Conservation (phyloP, 768 basidiomycete species). For the Russula griseocarnosa region DNA sequence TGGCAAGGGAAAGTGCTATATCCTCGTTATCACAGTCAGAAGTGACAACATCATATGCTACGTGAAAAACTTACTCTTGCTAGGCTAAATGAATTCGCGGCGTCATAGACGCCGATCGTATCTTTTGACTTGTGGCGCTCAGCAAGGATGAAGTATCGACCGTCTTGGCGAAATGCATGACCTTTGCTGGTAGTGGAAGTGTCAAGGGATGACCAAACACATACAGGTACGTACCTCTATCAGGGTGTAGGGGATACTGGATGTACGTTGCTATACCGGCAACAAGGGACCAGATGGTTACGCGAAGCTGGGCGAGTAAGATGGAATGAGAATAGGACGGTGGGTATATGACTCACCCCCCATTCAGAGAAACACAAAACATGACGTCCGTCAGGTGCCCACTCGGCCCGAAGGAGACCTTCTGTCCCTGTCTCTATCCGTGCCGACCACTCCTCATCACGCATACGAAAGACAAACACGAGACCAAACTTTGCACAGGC, state of each 20-base stretch:
- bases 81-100: slow-evolving; percentile 61
- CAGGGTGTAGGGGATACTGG: slow-evolving; percentile 79
- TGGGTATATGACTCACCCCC: slow-evolving; percentile 62
- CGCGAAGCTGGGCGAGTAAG: slow-evolving; percentile 55
- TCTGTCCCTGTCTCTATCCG: slow-evolving; percentile 78
- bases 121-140: slow-evolving; percentile 91
- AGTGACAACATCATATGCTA: not conserved
- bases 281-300: slow-evolving; percentile 81
- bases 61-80: slow-evolving; percentile 53
- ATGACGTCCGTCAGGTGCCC: slow-evolving; percentile 82
- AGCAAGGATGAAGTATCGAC: slow-evolving; percentile 78
- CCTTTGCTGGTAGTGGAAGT: slow-evolving; percentile 41
- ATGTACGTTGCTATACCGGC: slow-evolving; percentile 76
- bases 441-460: slow-evolving; percentile 74
- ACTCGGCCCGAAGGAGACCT: slow-evolving; percentile 82
- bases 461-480: slow-evolving; percentile 74
- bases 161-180: slow-evolving; percentile 74
- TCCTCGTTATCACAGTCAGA: slow-evolving; percentile 15
- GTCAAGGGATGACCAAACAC: not conserved
- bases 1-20: slow-evolving; percentile 78
- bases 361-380: slow-evolving; percentile 90
- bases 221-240: slow-evolving; percentile 52
- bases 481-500: slow-evolving; percentile 67
- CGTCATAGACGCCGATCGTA: slow-evolving; percentile 80
- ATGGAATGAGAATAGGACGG: not conserved